Evolutionary conservation across 2,329 filamentous ascomycete genomes (phyloP).

Genomic region (Colletotrichum tropicicola): DNA sequence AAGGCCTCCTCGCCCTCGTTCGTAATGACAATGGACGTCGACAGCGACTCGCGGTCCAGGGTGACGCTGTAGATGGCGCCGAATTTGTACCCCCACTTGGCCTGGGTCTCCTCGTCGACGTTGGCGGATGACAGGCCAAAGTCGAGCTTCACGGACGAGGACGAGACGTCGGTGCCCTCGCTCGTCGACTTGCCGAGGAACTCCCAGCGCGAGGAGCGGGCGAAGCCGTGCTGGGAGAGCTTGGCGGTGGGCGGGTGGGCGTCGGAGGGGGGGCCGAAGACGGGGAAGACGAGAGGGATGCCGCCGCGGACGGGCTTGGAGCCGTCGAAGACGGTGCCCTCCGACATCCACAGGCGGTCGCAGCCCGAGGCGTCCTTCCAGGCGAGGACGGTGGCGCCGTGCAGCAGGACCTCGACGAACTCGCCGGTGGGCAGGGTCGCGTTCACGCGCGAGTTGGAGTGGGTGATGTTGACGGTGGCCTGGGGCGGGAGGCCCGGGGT

Average conservation of each 20-base stretch:
- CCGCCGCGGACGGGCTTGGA: conserved; percentile 90
- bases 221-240: conserved; percentile 95
- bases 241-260: conserved; percentile 76
- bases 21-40: conserved; percentile 85
- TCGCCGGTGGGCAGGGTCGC: conserved; percentile 88
- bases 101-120: conserved; percentile 73
- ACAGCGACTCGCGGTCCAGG: conserved; percentile 76
- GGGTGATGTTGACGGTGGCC: conserved; percentile 77
- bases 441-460: conserved; percentile 76
- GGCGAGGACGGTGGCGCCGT: conserved; percentile 89
- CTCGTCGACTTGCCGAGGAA: conserved; percentile 84
- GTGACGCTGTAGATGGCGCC: conserved; percentile 94
- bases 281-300: conserved; percentile 92
- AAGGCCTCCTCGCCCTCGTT: conserved; percentile 87
- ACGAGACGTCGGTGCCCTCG: conserved; percentile 56
- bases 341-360: conserved; percentile 89
- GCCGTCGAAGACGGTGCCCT: conserved; percentile 83
- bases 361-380: conserved; percentile 85
- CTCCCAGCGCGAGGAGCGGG: conserved; percentile 89
- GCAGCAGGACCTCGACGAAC: conserved; percentile 85
- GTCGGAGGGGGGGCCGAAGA: conserved; percentile 84
- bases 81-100: conserved; percentile 87
- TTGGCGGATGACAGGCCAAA: conserved; percentile 85
- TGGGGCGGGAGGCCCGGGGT: conserved; percentile 79
- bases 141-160: conserved; percentile 86